phyloP scores from a whole-genome alignment of 805 yeast genomes.

The Saccharomycopsis sp. region DNA sequence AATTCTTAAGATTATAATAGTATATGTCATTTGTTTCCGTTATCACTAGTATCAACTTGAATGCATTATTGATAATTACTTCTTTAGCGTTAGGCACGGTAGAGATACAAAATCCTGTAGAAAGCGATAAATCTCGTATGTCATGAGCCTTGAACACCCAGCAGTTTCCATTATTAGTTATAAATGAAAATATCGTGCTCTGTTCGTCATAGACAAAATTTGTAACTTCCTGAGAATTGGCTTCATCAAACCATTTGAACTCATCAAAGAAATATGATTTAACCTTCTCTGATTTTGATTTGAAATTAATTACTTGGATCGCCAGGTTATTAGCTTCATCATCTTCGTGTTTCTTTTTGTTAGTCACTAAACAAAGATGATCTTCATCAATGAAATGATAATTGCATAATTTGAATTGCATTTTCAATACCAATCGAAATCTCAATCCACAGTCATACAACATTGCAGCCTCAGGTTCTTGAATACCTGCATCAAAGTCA shows the following conservation, averaged over 20 bases:
- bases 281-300: not conserved
- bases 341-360: constrained; percentile 8
- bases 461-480: not conserved
- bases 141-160: constrained; percentile 18
- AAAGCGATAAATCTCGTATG: constrained; percentile 7
- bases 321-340: constrained; percentile 2
- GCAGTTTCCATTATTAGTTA: constrained; percentile 19
- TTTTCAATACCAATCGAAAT: constrained; percentile 26
- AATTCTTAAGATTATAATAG: constrained; percentile 12
- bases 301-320: constrained; percentile 12
- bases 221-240: not conserved
- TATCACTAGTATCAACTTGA: constrained; percentile 11
- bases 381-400: constrained; percentile 21
- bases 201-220: constrained; percentile 10
- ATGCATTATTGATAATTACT: constrained; percentile 14
- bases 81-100: constrained; percentile 10
- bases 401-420: constrained; percentile 24
- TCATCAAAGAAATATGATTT: constrained; percentile 17
- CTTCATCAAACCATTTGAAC: constrained; percentile 15
- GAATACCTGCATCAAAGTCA: constrained; percentile 3
- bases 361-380: constrained; percentile 12
- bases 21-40: constrained; percentile 14
- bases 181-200: constrained; percentile 12
- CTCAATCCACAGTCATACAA: constrained; percentile 25
- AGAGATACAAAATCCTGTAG: constrained; percentile 18